phyloP scores from a whole-genome alignment of 305 asterid species.

The Rubia balearica region DNA sequence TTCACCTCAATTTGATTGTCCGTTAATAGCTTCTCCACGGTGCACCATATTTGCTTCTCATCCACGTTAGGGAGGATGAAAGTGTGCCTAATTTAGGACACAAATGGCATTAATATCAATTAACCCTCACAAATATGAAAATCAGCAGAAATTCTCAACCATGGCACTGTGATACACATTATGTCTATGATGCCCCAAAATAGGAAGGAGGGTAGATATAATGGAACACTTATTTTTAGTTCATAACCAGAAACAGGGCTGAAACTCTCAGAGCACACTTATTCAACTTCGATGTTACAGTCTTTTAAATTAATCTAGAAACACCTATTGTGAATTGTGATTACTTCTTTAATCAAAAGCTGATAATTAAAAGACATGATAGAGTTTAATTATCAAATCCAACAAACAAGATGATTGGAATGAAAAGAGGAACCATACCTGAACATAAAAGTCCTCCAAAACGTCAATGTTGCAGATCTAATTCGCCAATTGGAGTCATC shows the following conservation, averaged over 20 bases:
- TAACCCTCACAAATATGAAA: not conserved
- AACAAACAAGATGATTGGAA: slow-evolving; percentile 3
- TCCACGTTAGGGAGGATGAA: slow-evolving; percentile 63
- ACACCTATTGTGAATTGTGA: not conserved
- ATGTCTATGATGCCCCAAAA: not conserved
- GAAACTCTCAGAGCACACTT: too few species aligned
- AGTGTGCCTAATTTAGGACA: slow-evolving; percentile 61
- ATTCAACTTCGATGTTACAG: not conserved
- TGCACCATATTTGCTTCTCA: slow-evolving; percentile 74
- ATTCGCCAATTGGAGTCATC: slow-evolving; percentile 92
- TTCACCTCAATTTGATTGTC: slow-evolving; percentile 96
- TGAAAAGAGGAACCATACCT: slow-evolving; percentile 44
- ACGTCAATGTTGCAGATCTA: slow-evolving; percentile 88
- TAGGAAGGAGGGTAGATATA: not conserved
- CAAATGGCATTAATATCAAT: not conserved
- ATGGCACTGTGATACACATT: not conserved
- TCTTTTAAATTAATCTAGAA: not conserved
- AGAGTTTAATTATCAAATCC: not conserved
- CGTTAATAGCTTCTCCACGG: slow-evolving; percentile 76
- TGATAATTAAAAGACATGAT: not conserved
- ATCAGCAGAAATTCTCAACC: not conserved
- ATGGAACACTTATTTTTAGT: too few species aligned
- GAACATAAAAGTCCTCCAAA: slow-evolving; percentile 91
- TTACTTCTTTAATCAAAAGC: slow-evolving; percentile 5
- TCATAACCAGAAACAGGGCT: too few species aligned